These are phyloP conservation scores for Colletotrichum lini DNA, from an alignment of 2,329 filamentous ascomycete species.

Conservation along the genomic window DNA sequence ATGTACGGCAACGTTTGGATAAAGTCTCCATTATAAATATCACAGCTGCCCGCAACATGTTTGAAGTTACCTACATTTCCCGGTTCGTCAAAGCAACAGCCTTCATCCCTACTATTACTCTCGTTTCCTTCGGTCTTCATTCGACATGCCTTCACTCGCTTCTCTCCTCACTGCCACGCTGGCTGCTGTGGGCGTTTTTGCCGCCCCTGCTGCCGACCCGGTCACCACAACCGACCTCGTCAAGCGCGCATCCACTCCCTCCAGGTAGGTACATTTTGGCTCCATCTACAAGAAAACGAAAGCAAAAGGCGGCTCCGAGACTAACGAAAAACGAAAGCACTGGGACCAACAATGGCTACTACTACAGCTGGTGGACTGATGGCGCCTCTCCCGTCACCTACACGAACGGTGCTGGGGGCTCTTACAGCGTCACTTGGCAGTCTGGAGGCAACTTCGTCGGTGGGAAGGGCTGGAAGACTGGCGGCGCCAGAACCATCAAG, in stretches of 20 bases:
- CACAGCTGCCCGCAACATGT: neutral
- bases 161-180: slow-evolving; percentile 37
- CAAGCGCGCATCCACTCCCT: slow-evolving; percentile 48
- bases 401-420: slow-evolving; percentile 58
- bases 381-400: slow-evolving; percentile 57
- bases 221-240: slow-evolving; percentile 21
- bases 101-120: slow-evolving; percentile 12
- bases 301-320: no score
- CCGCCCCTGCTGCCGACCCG: slow-evolving; percentile 27
- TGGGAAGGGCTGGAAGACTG: slow-evolving; percentile 72
- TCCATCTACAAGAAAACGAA: neutral
- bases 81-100: slow-evolving; percentile 6
- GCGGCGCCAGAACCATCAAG: slow-evolving; percentile 55
- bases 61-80: neutral
- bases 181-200: slow-evolving; percentile 37
- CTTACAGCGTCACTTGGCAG: slow-evolving; percentile 62
- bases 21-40: slow-evolving; percentile 4
- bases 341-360: slow-evolving; percentile 56
- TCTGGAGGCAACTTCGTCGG: slow-evolving; percentile 67
- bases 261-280: slow-evolving; percentile 7
- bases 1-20: neutral
- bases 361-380: slow-evolving; percentile 62
- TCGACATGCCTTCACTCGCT: slow-evolving; percentile 37
- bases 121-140: neutral
- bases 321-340: neutral